Percentiles rank a stretch among this genome's conserved stretches.
Evolutionary conservation across 1,284 basidiomycete species (phyloP).

Genomic region (Puccinia coronata): DNA sequence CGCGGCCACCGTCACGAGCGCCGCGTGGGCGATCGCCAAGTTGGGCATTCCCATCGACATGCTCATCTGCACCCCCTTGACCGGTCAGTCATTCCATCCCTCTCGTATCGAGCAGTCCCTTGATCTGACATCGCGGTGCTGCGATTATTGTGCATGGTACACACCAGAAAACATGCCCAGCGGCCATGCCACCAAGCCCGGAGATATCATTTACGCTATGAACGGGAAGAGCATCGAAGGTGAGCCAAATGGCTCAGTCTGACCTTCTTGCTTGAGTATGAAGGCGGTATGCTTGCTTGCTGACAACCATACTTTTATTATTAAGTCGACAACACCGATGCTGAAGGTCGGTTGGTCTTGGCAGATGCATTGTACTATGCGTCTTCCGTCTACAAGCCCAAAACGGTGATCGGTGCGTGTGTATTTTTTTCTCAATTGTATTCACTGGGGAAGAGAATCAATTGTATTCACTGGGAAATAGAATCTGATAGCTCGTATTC

Average conservation of each 20-base stretch:
- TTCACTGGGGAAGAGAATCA: neutral
- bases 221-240: conserved; percentile 81
- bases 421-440: neutral
- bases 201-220: conserved; percentile 69
- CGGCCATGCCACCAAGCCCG: conserved; percentile 81
- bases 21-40: conserved; percentile 76
- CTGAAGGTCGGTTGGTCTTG: conserved; percentile 76
- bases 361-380: conserved; percentile 81
- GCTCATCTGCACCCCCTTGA: conserved; percentile 39
- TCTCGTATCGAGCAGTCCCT: neutral
- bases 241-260: conserved; percentile 68
- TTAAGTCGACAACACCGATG: conserved; percentile 62
- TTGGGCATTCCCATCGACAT: conserved; percentile 66
- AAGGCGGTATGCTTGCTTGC: neutral
- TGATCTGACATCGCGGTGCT: neutral
- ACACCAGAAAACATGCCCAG: conserved; percentile 82
- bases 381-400: conserved; percentile 74
- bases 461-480: too few relatives aligned
- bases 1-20: conserved; percentile 74
- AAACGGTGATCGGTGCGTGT: conserved; percentile 75
- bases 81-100: conserved; percentile 18
- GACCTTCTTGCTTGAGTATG: neutral
- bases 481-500: neutral
- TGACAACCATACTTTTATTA: neutral
- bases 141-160: conserved; percentile 61